phyloP scores from a whole-genome alignment of 345 rosid species.

The Melaleuca quinquenervia region DNA sequence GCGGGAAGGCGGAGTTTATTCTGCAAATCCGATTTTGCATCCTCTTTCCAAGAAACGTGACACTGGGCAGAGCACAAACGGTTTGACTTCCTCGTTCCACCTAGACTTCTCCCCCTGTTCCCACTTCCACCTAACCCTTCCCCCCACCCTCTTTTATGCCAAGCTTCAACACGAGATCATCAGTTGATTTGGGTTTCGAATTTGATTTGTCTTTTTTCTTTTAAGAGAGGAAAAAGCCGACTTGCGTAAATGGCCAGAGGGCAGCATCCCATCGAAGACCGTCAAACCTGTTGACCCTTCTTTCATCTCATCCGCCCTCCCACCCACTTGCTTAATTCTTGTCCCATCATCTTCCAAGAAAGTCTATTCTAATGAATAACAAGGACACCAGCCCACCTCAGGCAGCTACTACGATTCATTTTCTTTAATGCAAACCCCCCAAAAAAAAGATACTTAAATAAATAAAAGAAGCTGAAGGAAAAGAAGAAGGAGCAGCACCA shows the following conservation, averaged over 20 bases:
- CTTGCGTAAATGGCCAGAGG: not conserved
- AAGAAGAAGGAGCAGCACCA: not conserved
- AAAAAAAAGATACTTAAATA: not conserved
- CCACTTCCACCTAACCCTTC: not conserved
- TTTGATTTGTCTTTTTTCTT: not conserved
- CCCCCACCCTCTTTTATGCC: not conserved
- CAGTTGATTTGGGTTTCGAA: not conserved
- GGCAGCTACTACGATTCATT: not conserved
- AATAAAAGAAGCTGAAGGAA: too few relatives aligned
- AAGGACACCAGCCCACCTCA: not conserved
- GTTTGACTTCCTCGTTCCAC: not conserved
- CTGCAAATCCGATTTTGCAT: not conserved
- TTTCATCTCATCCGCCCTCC: not conserved
- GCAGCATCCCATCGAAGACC: not conserved
- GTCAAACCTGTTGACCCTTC: not conserved
- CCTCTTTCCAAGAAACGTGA: not conserved
- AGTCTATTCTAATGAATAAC: not conserved
- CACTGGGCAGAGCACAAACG: not conserved
- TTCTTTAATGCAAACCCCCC: not conserved
- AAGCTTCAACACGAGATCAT: not conserved
- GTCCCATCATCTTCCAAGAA: not conserved
- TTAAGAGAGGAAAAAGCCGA: not conserved
- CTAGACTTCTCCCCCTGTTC: not conserved
- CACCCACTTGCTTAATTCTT: not conserved
- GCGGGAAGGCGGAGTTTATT: not conserved